Evolutionary conservation across 2,329 filamentous ascomycete genomes (phyloP).

Genomic region (Microascus cirrosus): DNA sequence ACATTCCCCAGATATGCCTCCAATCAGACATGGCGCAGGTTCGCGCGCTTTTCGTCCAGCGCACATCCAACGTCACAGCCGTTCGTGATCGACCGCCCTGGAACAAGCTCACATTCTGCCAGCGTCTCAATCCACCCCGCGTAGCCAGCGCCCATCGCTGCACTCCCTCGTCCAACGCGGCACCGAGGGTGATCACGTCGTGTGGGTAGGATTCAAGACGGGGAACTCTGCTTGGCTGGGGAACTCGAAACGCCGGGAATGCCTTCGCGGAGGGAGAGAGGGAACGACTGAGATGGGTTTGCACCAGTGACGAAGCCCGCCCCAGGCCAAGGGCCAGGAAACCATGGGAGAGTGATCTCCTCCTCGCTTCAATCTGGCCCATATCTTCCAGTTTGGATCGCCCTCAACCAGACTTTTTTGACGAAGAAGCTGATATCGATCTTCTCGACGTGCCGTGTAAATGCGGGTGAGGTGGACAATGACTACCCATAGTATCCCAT

Average conservation of each 20-base stretch:
- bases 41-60: not conserved
- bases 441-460: not conserved
- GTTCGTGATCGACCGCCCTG: constrained; percentile 3
- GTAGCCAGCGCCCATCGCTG: not conserved
- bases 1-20: not conserved
- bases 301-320: not conserved
- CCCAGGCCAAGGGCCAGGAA: not conserved
- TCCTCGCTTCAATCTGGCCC: not conserved
- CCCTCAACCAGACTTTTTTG: not conserved
- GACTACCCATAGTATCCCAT: not conserved
- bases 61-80: constrained; percentile 4
- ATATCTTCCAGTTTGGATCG: not conserved
- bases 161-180: not conserved
- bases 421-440: not conserved
- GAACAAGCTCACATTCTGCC: not conserved
- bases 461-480: not conserved
- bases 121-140: not conserved
- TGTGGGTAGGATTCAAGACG: not conserved
- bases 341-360: not conserved
- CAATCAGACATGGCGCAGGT: not conserved
- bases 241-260: not conserved
- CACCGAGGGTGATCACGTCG: not conserved
- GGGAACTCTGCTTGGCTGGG: not conserved
- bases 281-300: not conserved
- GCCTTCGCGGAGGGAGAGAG: not conserved